Evolutionary conservation across 2,329 filamentous ascomycete species (phyloP).

Genomic region (Coleophoma eucalyptorum): DNA sequence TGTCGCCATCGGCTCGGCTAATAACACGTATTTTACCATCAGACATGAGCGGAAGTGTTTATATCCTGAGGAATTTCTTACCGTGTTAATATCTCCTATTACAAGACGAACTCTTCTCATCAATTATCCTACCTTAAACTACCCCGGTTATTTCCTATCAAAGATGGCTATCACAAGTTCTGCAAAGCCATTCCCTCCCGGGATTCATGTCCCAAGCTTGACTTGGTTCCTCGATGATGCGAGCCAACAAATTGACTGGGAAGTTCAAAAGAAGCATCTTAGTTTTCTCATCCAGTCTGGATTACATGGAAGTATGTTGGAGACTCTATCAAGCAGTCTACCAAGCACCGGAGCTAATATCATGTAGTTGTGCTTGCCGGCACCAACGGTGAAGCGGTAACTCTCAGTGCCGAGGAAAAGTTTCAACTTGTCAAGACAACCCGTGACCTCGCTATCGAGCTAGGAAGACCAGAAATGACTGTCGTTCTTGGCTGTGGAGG

Average conservation of each 20-base stretch:
- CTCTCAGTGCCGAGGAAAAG: constrained; percentile 54
- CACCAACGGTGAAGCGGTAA: constrained; percentile 61
- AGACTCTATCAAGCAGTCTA: constrained; percentile 27
- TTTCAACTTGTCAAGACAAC: constrained; percentile 51
- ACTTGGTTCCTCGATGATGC: constrained; percentile 11
- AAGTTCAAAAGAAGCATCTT: constrained; percentile 11
- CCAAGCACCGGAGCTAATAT: constrained; percentile 42
- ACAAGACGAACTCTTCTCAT: no score
- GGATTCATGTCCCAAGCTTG: constrained; percentile 15
- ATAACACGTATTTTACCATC: no score
- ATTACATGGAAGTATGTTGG: constrained; percentile 13
- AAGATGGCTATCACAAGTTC: no score
- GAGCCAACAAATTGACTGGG: constrained; percentile 15
- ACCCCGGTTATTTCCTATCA: no score
- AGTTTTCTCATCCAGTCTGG: constrained; percentile 13
- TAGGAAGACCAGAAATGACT: constrained; percentile 49
- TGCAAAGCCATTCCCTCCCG: constrained; percentile 11
- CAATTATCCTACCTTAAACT: no score
- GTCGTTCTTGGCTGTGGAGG: constrained; percentile 63
- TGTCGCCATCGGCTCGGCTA: no score
- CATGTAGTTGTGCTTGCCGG: constrained; percentile 40
- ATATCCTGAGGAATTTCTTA: no score
- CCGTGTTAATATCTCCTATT: no score
- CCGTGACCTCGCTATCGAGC: constrained; percentile 52
- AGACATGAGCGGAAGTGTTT: no score